Evolutionary conservation across 768 basidiomycete genomes (phyloP), one percentile per base, ranked within the genome.

Genomic region (Suillus subluteus): DNA sequence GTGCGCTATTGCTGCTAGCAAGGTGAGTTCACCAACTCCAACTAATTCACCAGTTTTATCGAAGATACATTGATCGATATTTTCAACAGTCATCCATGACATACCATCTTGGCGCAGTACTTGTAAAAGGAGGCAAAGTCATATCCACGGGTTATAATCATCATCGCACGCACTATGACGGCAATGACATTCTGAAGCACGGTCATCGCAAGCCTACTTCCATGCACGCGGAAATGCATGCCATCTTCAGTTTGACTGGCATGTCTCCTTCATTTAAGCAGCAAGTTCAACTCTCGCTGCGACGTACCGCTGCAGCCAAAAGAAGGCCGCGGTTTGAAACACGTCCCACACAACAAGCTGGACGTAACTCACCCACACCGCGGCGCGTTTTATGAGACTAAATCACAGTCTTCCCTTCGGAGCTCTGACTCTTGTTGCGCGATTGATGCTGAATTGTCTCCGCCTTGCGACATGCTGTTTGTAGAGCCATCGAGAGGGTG

Each of bases 151-250:
- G 86, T 16, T 81, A 82, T 67, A 87, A 88, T 69, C 87, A 87
- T 69, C 83, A 84, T 69, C 79, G 85, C 44, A 78, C 85, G 32
- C 83, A 84, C 65, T 87, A 86, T 70, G 83, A 87, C 65, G 84
- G 84, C 32, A 75, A 76, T 13, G 80, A 83, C 56, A 71, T 78
- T 37, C 70, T 65, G 46, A 77, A 75, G 62, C 79, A 78, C 61
- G 80, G 80, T 5, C 78, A 78, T 69, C 78, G 80, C 62, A 84
- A 81, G 79, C 74, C 77, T 23, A 66, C 79, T 18, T 80, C 77
- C 3, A 79, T 87, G 85, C 85, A 88, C 69, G 86, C 87, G 3
- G 85, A 87, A 76, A 87, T 87, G 87, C 83, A 87, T 68, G 83
- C 82, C 37, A 87, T 87, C 65, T 84, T 83, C 75, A 86, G 76